Evolutionary conservation across 495 filamentous ascomycete genomes (phyloP).

Genomic region (Hypomontagnella submonticulosa): DNA sequence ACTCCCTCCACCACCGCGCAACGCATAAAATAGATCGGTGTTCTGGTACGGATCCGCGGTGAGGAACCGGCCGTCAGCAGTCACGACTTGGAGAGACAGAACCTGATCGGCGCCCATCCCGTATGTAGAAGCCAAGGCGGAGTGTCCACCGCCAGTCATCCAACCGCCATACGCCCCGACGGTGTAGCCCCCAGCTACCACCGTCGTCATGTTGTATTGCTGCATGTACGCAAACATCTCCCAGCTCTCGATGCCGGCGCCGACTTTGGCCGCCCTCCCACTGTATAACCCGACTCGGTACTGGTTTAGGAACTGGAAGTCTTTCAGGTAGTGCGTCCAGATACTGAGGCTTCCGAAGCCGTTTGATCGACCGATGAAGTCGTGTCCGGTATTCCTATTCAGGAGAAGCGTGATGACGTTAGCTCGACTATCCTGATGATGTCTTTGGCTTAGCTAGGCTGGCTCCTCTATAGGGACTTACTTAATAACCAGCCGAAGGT

Average conservation of each 20-base stretch:
- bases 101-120: constrained; percentile 66
- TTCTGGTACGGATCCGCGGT: constrained; percentile 62
- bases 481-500: constrained; percentile 70
- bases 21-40: constrained; percentile 70
- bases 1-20: constrained; percentile 68
- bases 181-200: constrained; percentile 60
- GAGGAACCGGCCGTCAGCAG: constrained; percentile 64
- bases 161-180: constrained; percentile 65
- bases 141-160: constrained; percentile 63
- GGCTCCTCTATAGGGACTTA: constrained; percentile 53
- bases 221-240: constrained; percentile 56
- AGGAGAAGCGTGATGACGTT: constrained; percentile 57
- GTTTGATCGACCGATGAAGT: constrained; percentile 66
- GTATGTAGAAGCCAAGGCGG: constrained; percentile 52
- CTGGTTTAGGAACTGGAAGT: constrained; percentile 48
- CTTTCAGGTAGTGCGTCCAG: constrained; percentile 68
- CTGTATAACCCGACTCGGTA: constrained; percentile 55
- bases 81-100: constrained; percentile 65
- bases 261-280: constrained; percentile 58
- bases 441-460: constrained; percentile 8
- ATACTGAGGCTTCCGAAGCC: constrained; percentile 66
- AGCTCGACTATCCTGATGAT: constrained; percentile 14
- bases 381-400: constrained; percentile 75
- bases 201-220: constrained; percentile 51
- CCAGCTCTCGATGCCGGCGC: constrained; percentile 57